Percentiles rank a stretch among this genome's conserved stretches.
Evolutionary conservation across 2,329 filamentous ascomycete species (phyloP).

Genomic region (Botrytis paeoniae): DNA sequence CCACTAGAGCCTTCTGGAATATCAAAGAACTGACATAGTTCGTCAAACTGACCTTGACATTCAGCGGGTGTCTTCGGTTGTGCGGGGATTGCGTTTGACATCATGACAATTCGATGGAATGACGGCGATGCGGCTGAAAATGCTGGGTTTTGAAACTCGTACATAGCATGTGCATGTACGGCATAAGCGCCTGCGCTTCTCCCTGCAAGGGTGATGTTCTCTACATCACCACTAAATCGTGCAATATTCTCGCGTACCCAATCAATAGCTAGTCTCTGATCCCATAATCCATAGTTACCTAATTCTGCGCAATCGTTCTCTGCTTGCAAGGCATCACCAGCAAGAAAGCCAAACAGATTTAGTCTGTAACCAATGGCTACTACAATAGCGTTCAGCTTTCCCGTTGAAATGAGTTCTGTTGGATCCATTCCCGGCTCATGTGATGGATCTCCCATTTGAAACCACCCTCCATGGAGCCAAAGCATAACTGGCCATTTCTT

Average conservation of each 20-base stretch:
- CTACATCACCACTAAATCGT: constrained; percentile 55
- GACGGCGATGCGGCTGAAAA: constrained; percentile 20
- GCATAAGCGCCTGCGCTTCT: constrained; percentile 56
- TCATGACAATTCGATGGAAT: constrained; percentile 43
- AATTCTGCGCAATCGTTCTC: constrained; percentile 45
- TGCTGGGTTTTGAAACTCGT: constrained; percentile 29
- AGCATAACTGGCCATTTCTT: constrained; percentile 30
- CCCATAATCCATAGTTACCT: constrained; percentile 51
- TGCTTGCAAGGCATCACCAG: constrained; percentile 24
- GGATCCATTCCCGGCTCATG: constrained; percentile 45
- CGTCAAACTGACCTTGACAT: constrained; percentile 44
- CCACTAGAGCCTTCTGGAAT: constrained; percentile 32
- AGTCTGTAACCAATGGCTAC: constrained; percentile 27
- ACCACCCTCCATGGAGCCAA: constrained; percentile 48
- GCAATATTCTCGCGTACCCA: constrained; percentile 59
- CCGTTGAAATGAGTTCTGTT: constrained; percentile 42
- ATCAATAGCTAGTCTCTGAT: constrained; percentile 55
- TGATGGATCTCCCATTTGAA: constrained; percentile 46
- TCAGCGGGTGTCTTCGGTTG: constrained; percentile 43
- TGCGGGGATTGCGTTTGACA: constrained; percentile 46
- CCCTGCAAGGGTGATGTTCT: constrained; percentile 52
- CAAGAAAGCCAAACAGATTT: constrained; percentile 40
- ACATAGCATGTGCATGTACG: constrained; percentile 32
- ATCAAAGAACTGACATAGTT: constrained; percentile 41
- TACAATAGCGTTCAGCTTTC: constrained; percentile 16